These are phyloP conservation scores for Ascodesmis nigricans DNA, from an alignment of 495 filamentous ascomycete species.

Conservation along the genomic window DNA sequence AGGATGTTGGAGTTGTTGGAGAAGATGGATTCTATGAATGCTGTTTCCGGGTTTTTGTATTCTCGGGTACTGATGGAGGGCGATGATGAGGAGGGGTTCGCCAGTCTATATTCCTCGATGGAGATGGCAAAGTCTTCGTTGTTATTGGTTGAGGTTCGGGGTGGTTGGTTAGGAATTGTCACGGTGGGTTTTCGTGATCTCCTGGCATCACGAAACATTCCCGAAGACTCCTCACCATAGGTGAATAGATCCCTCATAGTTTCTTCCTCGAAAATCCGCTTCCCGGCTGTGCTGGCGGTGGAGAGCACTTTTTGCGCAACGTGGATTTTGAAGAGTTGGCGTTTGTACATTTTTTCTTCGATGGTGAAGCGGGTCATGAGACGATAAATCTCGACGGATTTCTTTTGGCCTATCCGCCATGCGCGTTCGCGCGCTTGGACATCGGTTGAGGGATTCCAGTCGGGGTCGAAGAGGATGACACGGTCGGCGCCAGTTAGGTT, in stretches of 20 bases:
- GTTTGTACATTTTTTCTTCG: constrained; percentile 96
- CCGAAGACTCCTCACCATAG: constrained; percentile 33
- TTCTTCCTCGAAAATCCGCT: constrained; percentile 52
- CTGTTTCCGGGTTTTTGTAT: constrained; percentile 11
- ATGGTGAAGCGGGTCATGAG: constrained; percentile 95
- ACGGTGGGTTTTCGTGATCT: constrained; percentile 3
- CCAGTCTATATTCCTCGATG: no score
- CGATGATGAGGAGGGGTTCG: constrained; percentile 30
- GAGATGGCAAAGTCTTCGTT: constrained; percentile 24
- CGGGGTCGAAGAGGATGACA: constrained; percentile 91
- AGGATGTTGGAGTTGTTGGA: constrained; percentile 64
- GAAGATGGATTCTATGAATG: constrained; percentile 69
- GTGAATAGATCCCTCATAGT: constrained; percentile 84
- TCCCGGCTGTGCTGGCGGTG: constrained; percentile 79
- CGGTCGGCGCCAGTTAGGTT: constrained; percentile 89
- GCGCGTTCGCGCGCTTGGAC: constrained; percentile 79
- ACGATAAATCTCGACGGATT: constrained; percentile 80
- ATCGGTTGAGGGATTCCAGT: constrained; percentile 94
- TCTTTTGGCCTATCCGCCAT: constrained; percentile 86
- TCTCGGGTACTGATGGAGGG: background rate
- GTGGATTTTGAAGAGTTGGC: constrained; percentile 94
- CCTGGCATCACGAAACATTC: constrained; percentile 1
- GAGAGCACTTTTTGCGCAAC: constrained; percentile 81
- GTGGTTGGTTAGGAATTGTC: background rate
- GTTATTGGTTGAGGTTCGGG: constrained; percentile 2